Evolutionary conservation across 441 rosid species (phyloP).

Genomic region (Croton laevigatus): DNA sequence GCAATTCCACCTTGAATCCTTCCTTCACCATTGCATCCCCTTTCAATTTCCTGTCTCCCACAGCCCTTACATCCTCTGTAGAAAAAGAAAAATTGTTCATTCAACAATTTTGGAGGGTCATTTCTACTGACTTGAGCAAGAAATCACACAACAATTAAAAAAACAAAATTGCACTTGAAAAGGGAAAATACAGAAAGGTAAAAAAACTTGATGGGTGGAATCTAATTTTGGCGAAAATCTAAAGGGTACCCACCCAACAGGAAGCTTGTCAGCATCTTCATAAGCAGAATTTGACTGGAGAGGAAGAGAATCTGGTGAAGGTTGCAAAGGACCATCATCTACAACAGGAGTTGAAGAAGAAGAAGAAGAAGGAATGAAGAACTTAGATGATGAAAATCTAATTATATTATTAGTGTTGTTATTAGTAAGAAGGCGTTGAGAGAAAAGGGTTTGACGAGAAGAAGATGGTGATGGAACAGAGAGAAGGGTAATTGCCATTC

Average conservation of each 20-base stretch:
- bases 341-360: conserved; percentile 40
- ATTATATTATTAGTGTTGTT: conserved; percentile 6
- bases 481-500: conserved; percentile 19
- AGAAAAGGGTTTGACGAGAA: conserved; percentile 23
- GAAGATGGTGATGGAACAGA: conserved; percentile 30
- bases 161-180: background rate
- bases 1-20: conserved; percentile 98
- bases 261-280: conserved; percentile 25
- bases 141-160: too few species aligned
- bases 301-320: conserved; percentile 24
- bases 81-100: too few species aligned
- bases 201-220: background rate
- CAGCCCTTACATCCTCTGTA: conserved; percentile 81
- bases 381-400: conserved; percentile 34
- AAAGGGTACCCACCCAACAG: conserved; percentile 38
- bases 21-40: conserved; percentile 91
- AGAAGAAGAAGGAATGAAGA: conserved; percentile 23
- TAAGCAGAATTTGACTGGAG: conserved; percentile 26
- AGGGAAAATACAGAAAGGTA: background rate
- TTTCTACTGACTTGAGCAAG: background rate
- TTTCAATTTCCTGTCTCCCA: conserved; percentile 72
- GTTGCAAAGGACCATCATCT: conserved; percentile 34
- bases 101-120: background rate
- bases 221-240: background rate
- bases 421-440: conserved; percentile 20